Base-by-base conservation (phyloP, 2,329 filamentous ascomycete genomes). In the Pseudogymnoascus sp. region DNA sequence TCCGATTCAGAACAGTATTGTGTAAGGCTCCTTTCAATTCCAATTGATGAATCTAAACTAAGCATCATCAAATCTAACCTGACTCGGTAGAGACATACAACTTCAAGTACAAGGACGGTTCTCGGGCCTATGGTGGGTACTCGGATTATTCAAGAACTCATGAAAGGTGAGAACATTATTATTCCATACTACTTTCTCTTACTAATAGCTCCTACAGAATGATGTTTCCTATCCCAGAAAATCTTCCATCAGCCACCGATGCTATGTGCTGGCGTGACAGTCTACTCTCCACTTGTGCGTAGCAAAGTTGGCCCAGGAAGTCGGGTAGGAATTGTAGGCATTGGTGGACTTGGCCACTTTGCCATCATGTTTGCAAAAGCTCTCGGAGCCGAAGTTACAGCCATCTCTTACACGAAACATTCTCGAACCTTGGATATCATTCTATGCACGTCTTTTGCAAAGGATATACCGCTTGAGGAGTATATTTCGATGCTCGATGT, bases 261-360 rank as follows among this genome's bases (percentile, higher is more conserved):
- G 76, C 80, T 88, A 61, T 89, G 86, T 73, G 86, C 85, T 13
- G 87, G 87, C 29, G 80, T 89, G 13, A 89, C 86, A 1, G 82
- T 85, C n/a, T 89, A 88, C 75, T 76, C 82, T 3, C 87, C 85
- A 21, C 79, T 90, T 50, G 81, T 81, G 59, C 82, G 86, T 19
- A 84, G 87, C 33, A 83, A 82, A 1, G 80, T 83, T 17, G 88
- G 88, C 0, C 85, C 86, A 0, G 88, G 88, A 4, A 89, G 87
- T 71, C 79, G 76, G 5, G 87, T 92, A 0, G 88, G 84, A 0
- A 81, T 91, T 61, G 77, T 90, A 4, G 88, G 89, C 3, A 78
- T 91, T 9, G 89, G 89, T 3, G 88, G 88, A 0, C 75, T 91
- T 0, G 88, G 88, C 0, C 88, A 92, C 72, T 83, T 91, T 66